A percentile compares a stretch with the other conserved stretches of the same genome.
phyloP scores from a whole-genome alignment of 2,329 filamentous ascomycete genomes.

The Cercospora zeae-maydis region DNA sequence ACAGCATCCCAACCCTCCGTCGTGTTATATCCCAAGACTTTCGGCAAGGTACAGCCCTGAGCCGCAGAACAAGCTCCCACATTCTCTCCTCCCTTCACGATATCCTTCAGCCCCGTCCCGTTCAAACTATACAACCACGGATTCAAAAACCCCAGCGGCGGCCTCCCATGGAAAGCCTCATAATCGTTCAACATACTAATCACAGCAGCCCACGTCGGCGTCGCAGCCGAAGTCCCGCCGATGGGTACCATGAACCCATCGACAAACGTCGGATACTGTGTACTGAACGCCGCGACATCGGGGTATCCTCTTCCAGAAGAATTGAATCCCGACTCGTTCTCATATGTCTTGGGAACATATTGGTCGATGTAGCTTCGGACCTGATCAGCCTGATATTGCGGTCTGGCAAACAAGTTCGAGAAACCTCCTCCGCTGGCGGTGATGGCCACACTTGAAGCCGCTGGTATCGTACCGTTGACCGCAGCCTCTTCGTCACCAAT shows the following conservation, averaged over 20 bases:
- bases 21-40: conserved; percentile 18
- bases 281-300: conserved; percentile 48
- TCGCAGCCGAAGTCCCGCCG: conserved; percentile 49
- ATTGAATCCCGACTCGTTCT: conserved; percentile 43
- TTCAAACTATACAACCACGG: conserved; percentile 55
- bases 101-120: conserved; percentile 50
- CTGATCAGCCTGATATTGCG: conserved; percentile 42
- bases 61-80: conserved; percentile 19
- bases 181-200: conserved; percentile 62
- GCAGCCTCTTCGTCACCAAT: conserved; percentile 26
- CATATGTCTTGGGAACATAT: conserved; percentile 40
- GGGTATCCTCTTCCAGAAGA: conserved; percentile 42
- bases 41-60: conserved; percentile 15
- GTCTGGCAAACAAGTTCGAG: conserved; percentile 43
- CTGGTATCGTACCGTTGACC: conserved; percentile 21
- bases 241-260: conserved; percentile 34
- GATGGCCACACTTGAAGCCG: conserved; percentile 15
- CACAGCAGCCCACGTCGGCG: conserved; percentile 57
- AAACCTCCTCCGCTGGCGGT: conserved; percentile 40
- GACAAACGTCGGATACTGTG: conserved; percentile 36
- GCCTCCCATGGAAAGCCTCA: conserved; percentile 48
- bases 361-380: conserved; percentile 39
- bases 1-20: conserved; percentile 24
- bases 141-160: conserved; percentile 50
- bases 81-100: conserved; percentile 36